Base-by-base conservation (phyloP, 2,329 filamentous ascomycete genomes). In the Aspergillus sp. region DNA sequence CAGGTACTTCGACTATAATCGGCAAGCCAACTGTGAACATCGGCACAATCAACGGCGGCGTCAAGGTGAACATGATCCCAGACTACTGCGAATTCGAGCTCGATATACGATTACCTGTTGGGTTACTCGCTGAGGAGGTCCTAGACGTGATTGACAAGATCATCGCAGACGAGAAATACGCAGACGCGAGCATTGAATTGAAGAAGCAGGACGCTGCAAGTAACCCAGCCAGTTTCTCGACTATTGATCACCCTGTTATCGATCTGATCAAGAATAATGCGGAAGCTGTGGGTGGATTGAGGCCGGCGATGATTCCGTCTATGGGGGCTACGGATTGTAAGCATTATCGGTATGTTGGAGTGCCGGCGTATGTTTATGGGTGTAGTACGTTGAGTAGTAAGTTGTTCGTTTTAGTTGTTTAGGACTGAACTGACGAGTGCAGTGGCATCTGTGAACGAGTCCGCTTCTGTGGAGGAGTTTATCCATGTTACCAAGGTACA, bases 1-100 rank as follows among this genome's bases (percentile, higher is more conserved):
- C 48, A 0, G 12, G 34, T 0, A 50, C 48, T 0, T 75, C 76
- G 1, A 74, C 71, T 20, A 66, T 74, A 6, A 71, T 75, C 39
- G 74, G 74, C 2, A 52, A 67, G 41, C 70, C 75, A 0, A 78
- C 74, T 0, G 63, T 79, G 11, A 77, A 77, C 53, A 74, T 76
- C 36, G 76, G 76, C 9, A 72, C 69, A 5, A 72, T 78, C n/a
- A 62, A 67, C 24, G 76, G 75, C 5, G 76, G 76, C 2, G 57
- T 71, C 9, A 77, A 78, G 54, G 74, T 78, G 59, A 78, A 78
- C 57, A 75, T 75, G 65, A 77, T 78, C 24, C 74, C 76, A 0
- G 70, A 72, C 4, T 44, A 59, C 15, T 77, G 74, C 47, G 24
- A 13, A 11, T 76, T 78, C 55, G 74, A 77, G 59, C 68, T 69